A percentile compares a stretch with the other conserved stretches of the same genome.
Conservation (phyloP, 139 green algal genomes). For the Tetraselmis striata region DNA sequence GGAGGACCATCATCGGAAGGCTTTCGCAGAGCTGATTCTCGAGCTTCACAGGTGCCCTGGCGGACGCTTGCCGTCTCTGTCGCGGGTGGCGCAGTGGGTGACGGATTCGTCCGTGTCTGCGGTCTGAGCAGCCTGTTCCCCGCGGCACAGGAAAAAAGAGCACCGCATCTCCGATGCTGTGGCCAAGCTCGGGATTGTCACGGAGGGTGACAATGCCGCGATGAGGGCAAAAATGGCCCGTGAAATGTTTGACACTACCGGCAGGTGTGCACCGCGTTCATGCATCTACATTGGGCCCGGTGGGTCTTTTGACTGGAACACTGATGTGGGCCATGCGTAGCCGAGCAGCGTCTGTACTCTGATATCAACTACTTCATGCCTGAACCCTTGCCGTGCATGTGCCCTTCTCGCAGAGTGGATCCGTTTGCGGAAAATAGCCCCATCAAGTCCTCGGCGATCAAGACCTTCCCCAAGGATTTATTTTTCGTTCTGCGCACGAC, state of each 20-base stretch:
- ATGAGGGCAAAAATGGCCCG: conserved; percentile 64
- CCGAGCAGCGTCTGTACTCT: neutral
- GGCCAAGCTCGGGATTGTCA: conserved; percentile 57
- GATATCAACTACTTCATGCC: neutral
- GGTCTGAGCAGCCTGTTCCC: neutral
- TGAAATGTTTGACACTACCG: conserved; percentile 92
- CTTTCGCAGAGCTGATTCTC: conserved; percentile 73
- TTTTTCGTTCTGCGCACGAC: conserved; percentile 93
- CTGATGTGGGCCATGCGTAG: conserved; percentile 5
- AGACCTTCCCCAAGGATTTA: conserved; percentile 85
- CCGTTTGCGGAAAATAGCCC: conserved; percentile 74
- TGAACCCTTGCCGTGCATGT: too few species aligned
- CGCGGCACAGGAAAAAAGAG: neutral
- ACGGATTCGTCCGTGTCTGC: neutral
- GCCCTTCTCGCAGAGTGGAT: conserved; percentile 62
- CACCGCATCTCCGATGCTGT: conserved; percentile 36
- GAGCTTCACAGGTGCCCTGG: conserved; percentile 46
- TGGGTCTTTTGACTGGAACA: too few species aligned
- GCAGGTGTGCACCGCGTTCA: conserved; percentile 31
- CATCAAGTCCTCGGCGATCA: conserved; percentile 77
- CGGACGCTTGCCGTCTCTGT: neutral
- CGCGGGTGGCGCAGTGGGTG: neutral
- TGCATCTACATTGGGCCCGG: too few species aligned
- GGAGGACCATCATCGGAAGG: conserved; percentile 39
- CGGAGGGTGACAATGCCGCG: conserved; percentile 38